These are phyloP conservation scores for Artemisia annua DNA, from an alignment of 129 eudicot species.

Conservation along the genomic window DNA sequence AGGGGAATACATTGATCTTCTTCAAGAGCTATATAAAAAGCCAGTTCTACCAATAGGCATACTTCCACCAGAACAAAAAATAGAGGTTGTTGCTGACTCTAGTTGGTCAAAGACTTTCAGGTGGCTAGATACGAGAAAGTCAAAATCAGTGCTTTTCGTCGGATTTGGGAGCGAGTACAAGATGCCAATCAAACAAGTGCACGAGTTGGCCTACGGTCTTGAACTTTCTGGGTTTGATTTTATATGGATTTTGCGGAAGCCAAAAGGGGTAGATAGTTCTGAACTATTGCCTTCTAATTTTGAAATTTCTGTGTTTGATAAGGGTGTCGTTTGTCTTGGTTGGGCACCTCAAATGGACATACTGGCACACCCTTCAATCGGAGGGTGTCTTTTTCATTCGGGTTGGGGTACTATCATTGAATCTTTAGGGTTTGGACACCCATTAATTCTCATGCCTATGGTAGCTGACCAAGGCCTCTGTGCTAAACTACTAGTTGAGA, in stretches of 20 bases:
- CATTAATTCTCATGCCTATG: conserved; percentile 52
- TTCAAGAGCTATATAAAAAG: conserved; percentile 35
- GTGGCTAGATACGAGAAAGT: conserved; percentile 48
- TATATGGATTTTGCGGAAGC: conserved; percentile 53
- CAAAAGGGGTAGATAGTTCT: conserved; percentile 33
- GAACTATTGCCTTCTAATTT: conserved; percentile 43
- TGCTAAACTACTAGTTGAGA: conserved; percentile 51
- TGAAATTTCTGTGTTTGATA: conserved; percentile 15
- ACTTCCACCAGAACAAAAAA: conserved; percentile 43
- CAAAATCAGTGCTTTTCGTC: conserved; percentile 47
- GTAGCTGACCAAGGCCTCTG: conserved; percentile 52
- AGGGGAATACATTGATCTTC: conserved; percentile 47
- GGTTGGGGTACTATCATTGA: conserved; percentile 60
- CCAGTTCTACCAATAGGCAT: conserved; percentile 52
- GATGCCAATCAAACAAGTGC: conserved; percentile 48
- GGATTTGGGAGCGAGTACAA: conserved; percentile 65
- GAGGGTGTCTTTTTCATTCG: conserved; percentile 57
- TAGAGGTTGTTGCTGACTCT: conserved; percentile 11
- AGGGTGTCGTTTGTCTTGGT: conserved; percentile 44
- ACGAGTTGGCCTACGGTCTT: conserved; percentile 51
- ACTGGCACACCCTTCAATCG: conserved; percentile 56
- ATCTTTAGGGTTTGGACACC: conserved; percentile 49
- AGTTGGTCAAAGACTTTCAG: conserved; percentile 38
- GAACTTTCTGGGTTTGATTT: conserved; percentile 48
- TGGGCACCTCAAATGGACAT: conserved; percentile 65